A percentile compares a stretch with the other conserved stretches of the same genome.
These are phyloP conservation scores for Rheum nobile DNA, from an alignment of 148 eudicot species.

Conservation along the genomic window DNA sequence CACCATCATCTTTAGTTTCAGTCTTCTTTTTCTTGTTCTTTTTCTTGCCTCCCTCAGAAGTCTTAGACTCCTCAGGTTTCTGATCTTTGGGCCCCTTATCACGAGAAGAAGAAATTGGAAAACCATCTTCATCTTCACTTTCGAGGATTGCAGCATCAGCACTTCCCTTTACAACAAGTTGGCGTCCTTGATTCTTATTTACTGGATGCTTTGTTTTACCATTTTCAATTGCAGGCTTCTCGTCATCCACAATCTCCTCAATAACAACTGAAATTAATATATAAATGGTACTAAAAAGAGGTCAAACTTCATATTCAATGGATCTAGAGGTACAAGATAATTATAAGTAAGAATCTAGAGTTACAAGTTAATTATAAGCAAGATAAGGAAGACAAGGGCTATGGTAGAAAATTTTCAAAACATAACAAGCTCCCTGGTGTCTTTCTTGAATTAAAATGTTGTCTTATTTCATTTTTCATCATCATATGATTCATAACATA, in stretches of 20 bases:
- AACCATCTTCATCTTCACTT: slow-evolving; percentile 98
- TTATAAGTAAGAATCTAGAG: no score
- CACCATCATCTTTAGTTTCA: slow-evolving; percentile 24
- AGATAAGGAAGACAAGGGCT: no score
- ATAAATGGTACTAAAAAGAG: no score
- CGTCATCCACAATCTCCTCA: slow-evolving; percentile 82
- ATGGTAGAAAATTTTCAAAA: neutral
- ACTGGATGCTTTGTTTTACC: slow-evolving; percentile 28
- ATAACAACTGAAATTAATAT: slow-evolving; percentile 46
- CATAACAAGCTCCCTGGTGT: no score
- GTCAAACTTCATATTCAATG: no score
- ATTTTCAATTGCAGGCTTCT: slow-evolving; percentile 37
- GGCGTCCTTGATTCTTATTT: slow-evolving; percentile 29
- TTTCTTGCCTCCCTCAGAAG: slow-evolving; percentile 24
- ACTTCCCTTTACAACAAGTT: slow-evolving; percentile 32
- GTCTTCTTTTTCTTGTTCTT: slow-evolving; percentile 26
- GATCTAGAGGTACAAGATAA: no score
- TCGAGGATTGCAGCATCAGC: slow-evolving; percentile 28
- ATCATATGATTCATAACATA: neutral
- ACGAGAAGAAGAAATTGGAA: slow-evolving; percentile 43
- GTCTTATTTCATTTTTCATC: neutral
- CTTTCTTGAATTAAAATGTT: neutral
- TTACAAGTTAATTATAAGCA: no score
- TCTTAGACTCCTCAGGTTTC: slow-evolving; percentile 16
- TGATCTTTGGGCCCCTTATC: slow-evolving; percentile 19